Evolutionary conservation across 768 basidiomycete species (phyloP), one percentile per base, ranked within the genome.

Genomic region (Phylloporus sp.): DNA sequence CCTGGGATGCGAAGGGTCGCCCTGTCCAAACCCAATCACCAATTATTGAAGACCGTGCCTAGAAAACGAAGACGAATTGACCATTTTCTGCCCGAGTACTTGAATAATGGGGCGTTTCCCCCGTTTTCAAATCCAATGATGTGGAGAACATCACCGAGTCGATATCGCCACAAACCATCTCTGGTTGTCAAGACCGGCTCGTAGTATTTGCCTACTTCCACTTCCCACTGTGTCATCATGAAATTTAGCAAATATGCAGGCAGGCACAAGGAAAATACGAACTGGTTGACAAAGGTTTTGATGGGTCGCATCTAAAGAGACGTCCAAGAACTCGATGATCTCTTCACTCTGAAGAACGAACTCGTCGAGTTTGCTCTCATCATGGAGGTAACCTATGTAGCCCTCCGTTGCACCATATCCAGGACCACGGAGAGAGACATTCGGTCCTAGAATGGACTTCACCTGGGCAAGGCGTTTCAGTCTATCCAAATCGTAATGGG

Each of bases 121-220:
- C 36, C 26, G 7, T 44, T 46, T 17, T 34, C 53, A 27, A 58
- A 58, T 4, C 56, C 58, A 4, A 49, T 9, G 13, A 58, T 32
- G 22, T 50, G 40, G 8, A 57, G 35, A 20, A 58, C 31, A 22
- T 55, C 57, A 33, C 50, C 52, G 9, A 58, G 23, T 6, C 38
- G 31, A 26, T 58, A 54, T 13, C 56, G 29, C 57, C 53, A 58
- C n/a, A 52, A 33, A 6, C 57, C 57, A 5, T 49, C 46, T 27
- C 42, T 42, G 9, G 57, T 58, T 15, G 53, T 58, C 6, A 59
- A 0, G 11, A 48, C 46, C 5, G 50, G 14, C 15, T 50, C 39
- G 33, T 57, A 54, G 3, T 20, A 39, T 17, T 33, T 29, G 15
- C 55, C 55, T 14, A 32, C 31, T 13, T 56, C 22, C 14, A 48